phyloP scores from a whole-genome alignment of 371 early-diverging fungal species.

The Mucor plumbeus region DNA sequence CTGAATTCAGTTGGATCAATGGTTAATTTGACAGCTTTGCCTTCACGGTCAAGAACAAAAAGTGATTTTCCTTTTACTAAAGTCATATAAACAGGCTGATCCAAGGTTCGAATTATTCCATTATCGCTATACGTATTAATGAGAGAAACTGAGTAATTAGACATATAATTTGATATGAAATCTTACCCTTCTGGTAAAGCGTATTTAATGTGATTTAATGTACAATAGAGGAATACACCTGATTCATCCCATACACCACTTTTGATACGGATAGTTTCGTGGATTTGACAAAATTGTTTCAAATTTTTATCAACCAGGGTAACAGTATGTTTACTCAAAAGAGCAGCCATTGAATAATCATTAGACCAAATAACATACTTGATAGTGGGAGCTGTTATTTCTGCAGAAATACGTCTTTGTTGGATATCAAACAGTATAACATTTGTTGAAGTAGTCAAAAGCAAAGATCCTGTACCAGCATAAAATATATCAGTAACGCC shows the following conservation, averaged over 20 bases:
- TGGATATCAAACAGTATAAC: not conserved
- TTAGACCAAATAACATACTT: constrained; percentile 33
- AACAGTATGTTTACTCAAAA: not conserved
- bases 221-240: constrained; percentile 1
- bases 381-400: not conserved
- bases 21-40: constrained; percentile 78
- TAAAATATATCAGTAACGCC: not conserved
- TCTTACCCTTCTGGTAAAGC: constrained; percentile 43
- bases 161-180: too few relatives aligned
- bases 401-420: not conserved
- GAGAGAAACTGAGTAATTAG: too few relatives aligned
- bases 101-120: constrained; percentile 95
- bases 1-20: constrained; percentile 98
- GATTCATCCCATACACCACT: not conserved
- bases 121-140: constrained; percentile 69
- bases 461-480: not conserved
- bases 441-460: not conserved
- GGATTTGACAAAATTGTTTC: not conserved
- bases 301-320: not conserved
- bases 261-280: not conserved
- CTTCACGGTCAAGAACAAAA: constrained; percentile 88
- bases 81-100: constrained; percentile 92
- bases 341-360: constrained; percentile 61
- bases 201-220: not conserved
- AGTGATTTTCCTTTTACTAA: constrained; percentile 84